Evolutionary conservation across 2,329 filamentous ascomycete species (phyloP), one percentile per base, ranked within the genome.

Genomic region (Myriosclerotinia curreyana): DNA sequence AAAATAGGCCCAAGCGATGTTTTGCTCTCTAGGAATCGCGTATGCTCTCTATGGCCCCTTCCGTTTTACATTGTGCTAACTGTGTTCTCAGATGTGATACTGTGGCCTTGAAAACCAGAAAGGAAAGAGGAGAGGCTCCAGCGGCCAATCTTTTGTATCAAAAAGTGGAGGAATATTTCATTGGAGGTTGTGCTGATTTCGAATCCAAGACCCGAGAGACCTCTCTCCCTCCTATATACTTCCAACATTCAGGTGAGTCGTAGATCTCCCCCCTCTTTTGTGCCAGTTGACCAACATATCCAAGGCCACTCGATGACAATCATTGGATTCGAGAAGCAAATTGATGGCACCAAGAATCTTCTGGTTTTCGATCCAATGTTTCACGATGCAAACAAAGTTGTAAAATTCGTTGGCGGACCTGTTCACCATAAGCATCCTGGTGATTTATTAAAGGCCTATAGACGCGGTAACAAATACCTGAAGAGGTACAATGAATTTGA

Each of bases 351-450:
- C 22, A 78, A 81, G 60, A 89, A 90, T 69, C 79, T 98, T 22
- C 79, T 98, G 0, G 90, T 96, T 15, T 96, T 96, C 74, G 93
- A 98, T 74, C 92, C 94, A 1, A 89, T 90, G 78, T 92, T 91
- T 74, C 86, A 83, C 62, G 89, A 92, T 53, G 84, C 88, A 0
- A 79, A 81, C 2, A 81, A 81, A 22, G 82, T 96, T 71, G 81
- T 79, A 67, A 83, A 83, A 61, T 76, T 91, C 36, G 79, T 83
- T 52, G 84, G 79, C 36, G 79, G 74, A 69, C 77, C 74, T 17
- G 76, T 84, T 72, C 72, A 76, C 58, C 75, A 78, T 52, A 77
- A 78, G 15, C 75, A 79, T 38, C 81, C 85, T 0, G 79, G 80
- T 48, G 76, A 80, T 38, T 76, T 89, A 20, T 77, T 96, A 17